These are phyloP conservation scores for Camelina hispida DNA, from an alignment of 345 rosid species.

Conservation along the genomic window DNA sequence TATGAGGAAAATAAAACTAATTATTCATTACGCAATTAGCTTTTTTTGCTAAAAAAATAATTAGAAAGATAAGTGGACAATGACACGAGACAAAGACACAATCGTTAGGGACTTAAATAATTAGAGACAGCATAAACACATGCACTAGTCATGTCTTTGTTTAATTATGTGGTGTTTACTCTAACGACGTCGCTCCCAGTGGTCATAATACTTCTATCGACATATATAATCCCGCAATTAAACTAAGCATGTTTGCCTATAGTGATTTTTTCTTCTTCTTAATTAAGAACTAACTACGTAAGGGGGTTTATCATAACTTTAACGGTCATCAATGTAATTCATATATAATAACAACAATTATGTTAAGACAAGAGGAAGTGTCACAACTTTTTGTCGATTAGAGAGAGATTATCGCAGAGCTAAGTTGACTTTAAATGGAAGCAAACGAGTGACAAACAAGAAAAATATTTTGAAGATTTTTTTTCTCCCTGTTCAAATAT, in stretches of 20 bases:
- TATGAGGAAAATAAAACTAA: slow-evolving; percentile 27
- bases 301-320: slow-evolving; percentile 10
- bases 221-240: background rate
- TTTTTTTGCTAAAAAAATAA: background rate
- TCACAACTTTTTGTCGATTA: slow-evolving; percentile 31
- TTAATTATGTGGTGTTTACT: slow-evolving; percentile 41
- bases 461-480: background rate
- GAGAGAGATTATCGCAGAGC: slow-evolving; percentile 11
- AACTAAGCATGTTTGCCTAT: background rate
- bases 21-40: slow-evolving; percentile 26
- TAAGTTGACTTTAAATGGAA: slow-evolving; percentile 35
- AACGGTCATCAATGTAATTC: slow-evolving; percentile 9
- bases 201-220: slow-evolving; percentile 27
- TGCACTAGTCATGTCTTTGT: slow-evolving; percentile 42
- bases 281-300: background rate
- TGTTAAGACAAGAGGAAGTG: slow-evolving; percentile 13
- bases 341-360: slow-evolving; percentile 20
- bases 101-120: slow-evolving; percentile 38
- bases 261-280: background rate
- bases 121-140: slow-evolving; percentile 48
- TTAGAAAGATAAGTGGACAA: slow-evolving; percentile 42
- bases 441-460: slow-evolving; percentile 6
- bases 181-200: slow-evolving; percentile 34
- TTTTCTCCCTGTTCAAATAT: background rate
- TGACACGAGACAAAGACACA: slow-evolving; percentile 43